phyloP scores from a whole-genome alignment of 2,329 filamentous ascomycete species.

The Colletotrichum lupini region DNA sequence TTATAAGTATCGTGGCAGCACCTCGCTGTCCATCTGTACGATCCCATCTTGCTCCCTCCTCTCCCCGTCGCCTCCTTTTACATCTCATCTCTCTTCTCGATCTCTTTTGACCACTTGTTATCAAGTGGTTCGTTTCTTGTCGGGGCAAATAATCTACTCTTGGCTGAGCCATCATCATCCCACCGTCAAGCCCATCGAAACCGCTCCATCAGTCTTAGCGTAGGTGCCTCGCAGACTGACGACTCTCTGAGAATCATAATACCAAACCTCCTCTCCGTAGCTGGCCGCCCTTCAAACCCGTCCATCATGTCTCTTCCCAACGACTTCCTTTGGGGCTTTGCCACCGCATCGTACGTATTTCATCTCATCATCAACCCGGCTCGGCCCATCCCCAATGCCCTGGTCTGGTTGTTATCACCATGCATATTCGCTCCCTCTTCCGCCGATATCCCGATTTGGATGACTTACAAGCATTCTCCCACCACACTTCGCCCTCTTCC shows the following conservation, averaged over 20 bases:
- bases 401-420: constrained; percentile 3
- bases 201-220: background rate
- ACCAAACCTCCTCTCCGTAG: background rate
- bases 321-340: constrained; percentile 84
- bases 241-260: background rate
- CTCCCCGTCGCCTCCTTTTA: constrained; percentile 4
- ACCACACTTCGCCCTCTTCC: constrained; percentile 12
- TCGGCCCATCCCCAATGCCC: constrained; percentile 4
- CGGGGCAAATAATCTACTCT: background rate
- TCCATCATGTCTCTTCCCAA: constrained; percentile 68
- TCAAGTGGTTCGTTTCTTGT: constrained; percentile 13
- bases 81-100: background rate
- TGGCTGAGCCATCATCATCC: background rate
- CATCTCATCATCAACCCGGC: background rate
- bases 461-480: constrained; percentile 18
- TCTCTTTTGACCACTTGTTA: background rate
- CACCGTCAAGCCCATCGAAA: background rate
- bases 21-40: constrained; percentile 3
- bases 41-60: constrained; percentile 9
- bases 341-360: constrained; percentile 74
- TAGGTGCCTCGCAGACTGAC: background rate
- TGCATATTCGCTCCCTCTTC: constrained; percentile 17
- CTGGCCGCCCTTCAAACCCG: background rate
- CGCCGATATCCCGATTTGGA: constrained; percentile 28
- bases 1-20: constrained; percentile 32